Evolutionary conservation across 495 filamentous ascomycete species (phyloP).

Genomic region (Corynascus novoguineensis): DNA sequence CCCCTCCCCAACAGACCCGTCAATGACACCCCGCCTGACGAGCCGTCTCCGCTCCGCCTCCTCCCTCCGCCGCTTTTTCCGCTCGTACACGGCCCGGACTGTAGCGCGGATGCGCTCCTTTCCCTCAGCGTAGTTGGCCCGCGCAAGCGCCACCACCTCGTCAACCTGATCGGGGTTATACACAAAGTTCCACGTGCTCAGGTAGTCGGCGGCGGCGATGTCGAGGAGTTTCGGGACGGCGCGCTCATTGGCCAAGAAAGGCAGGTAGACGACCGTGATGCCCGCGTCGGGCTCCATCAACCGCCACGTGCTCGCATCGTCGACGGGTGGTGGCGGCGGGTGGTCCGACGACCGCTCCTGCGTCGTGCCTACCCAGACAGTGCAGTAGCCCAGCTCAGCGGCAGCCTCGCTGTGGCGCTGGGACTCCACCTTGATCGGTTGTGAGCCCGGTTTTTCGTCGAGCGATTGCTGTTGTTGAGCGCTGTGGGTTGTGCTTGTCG

Average conservation of each 20-base stretch:
- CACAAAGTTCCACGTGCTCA: conserved; percentile 96
- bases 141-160: conserved; percentile 69
- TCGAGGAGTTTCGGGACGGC: conserved; percentile 67
- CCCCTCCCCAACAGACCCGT: conserved; percentile 40
- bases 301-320: conserved; percentile 61
- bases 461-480: too few relatives aligned
- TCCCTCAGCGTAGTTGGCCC: conserved; percentile 81
- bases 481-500: neutral
- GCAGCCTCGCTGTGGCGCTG: conserved; percentile 38
- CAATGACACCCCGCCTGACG: conserved; percentile 38
- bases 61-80: conserved; percentile 60
- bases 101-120: conserved; percentile 66
- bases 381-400: conserved; percentile 77
- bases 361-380: conserved; percentile 86
- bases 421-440: conserved; percentile 23
- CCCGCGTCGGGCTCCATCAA: conserved; percentile 74
- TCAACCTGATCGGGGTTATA: conserved; percentile 86
- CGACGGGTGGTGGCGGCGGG: conserved; percentile 48
- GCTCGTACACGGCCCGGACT: conserved; percentile 87
- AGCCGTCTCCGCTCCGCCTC: conserved; percentile 42
- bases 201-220: conserved; percentile 72
- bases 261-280: conserved; percentile 86
- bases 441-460: neutral
- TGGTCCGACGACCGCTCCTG: conserved; percentile 59
- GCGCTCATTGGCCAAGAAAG: conserved; percentile 73